Evolutionary conservation across 2,329 filamentous ascomycete genomes (phyloP).

Genomic region (Pezizomycotina sp.): DNA sequence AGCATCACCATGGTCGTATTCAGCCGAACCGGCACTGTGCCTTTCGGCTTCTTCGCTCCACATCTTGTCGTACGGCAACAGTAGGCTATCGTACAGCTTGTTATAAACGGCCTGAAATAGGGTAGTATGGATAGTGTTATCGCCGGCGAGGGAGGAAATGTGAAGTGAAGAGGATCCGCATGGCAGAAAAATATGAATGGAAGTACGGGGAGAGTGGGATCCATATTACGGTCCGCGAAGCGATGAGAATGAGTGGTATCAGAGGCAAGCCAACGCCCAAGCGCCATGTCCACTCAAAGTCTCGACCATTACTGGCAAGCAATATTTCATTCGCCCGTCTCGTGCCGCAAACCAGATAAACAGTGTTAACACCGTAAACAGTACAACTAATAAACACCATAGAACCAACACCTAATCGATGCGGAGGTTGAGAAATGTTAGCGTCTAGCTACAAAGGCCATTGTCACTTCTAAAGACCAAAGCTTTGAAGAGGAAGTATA

Average conservation of each 20-base stretch:
- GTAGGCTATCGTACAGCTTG: constrained; percentile 42
- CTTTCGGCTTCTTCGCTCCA: constrained; percentile 50
- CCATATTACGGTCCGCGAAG: constrained; percentile 50
- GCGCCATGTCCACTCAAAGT: constrained; percentile 27
- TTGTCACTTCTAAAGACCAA: constrained; percentile 29
- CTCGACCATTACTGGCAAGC: constrained; percentile 20
- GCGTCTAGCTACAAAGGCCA: constrained; percentile 32
- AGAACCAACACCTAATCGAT: constrained; percentile 21
- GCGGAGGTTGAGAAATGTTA: constrained; percentile 26
- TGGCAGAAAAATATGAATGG: constrained; percentile 41
- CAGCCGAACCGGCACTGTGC: constrained; percentile 31
- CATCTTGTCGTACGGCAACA: constrained; percentile 40
- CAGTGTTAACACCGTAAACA: constrained; percentile 39
- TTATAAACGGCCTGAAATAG: constrained; percentile 49
- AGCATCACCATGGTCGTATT: constrained; percentile 29
- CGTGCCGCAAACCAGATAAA: constrained; percentile 49
- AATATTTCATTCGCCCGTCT: constrained; percentile 44
- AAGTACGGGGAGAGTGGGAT: constrained; percentile 45
- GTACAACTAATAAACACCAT: constrained; percentile 26
- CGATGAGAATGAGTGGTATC: constrained; percentile 49
- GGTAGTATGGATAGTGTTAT: constrained; percentile 50
- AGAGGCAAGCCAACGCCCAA: constrained; percentile 46
- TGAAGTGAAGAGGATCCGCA: constrained; percentile 36
- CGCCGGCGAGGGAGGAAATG: constrained; percentile 46
- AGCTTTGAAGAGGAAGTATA: constrained; percentile 16